Evolutionary conservation across 805 yeast genomes (phyloP).

Genomic region (Kurtzmaniella fragi): DNA sequence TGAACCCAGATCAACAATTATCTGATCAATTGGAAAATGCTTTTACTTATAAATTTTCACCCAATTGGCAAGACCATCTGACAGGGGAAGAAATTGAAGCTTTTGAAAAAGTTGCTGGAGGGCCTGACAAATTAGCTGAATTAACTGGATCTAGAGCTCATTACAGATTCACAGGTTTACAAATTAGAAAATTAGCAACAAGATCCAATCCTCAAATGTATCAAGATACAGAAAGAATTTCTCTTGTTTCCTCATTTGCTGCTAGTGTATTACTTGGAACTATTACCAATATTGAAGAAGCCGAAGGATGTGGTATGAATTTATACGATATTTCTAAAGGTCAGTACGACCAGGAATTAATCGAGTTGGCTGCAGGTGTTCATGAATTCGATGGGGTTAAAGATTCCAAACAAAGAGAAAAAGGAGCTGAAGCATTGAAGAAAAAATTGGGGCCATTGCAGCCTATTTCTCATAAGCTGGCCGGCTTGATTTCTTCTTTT

Average conservation of each 20-base stretch:
- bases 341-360: slow-evolving; percentile 51
- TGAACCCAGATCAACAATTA: slow-evolving; percentile 32
- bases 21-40: slow-evolving; percentile 45
- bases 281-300: slow-evolving; percentile 63
- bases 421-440: slow-evolving; percentile 33
- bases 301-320: slow-evolving; percentile 94
- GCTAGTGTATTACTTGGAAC: slow-evolving; percentile 66
- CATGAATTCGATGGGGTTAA: slow-evolving; percentile 36
- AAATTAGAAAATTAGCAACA: slow-evolving; percentile 67
- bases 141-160: slow-evolving; percentile 86
- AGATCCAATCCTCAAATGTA: slow-evolving; percentile 49
- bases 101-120: slow-evolving; percentile 58
- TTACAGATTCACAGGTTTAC: slow-evolving; percentile 89
- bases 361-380: slow-evolving; percentile 51
- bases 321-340: slow-evolving; percentile 63
- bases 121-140: slow-evolving; percentile 55
- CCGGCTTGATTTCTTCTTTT: slow-evolving; percentile 55
- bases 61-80: slow-evolving; percentile 95
- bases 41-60: slow-evolving; percentile 62
- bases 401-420: slow-evolving; percentile 9
- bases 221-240: slow-evolving; percentile 53
- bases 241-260: slow-evolving; percentile 74
- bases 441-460: slow-evolving; percentile 50
- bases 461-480: slow-evolving; percentile 44
- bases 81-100: slow-evolving; percentile 62